Evolutionary conservation across 192 early-diverging fungal species (phyloP).

Genomic region (Chytriomyces sp.): DNA sequence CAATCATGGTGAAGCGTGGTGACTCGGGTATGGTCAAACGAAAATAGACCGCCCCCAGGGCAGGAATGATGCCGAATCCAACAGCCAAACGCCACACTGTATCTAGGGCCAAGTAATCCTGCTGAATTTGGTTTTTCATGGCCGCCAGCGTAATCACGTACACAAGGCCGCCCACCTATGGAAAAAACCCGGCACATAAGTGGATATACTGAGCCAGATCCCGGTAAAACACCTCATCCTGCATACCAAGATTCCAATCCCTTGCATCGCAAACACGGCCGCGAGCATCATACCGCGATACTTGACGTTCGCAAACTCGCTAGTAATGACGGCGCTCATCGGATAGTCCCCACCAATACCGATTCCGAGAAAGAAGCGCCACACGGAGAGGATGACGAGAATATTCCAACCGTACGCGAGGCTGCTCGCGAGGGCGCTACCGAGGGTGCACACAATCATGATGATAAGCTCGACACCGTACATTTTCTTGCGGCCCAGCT

Average conservation of each 20-base stretch:
- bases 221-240: conserved; percentile 85
- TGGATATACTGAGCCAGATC: no score
- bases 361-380: conserved; percentile 91
- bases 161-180: conserved; percentile 75
- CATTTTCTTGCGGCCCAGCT: conserved; percentile 81
- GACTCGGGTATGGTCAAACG: no score
- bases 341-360: no score
- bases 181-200: conserved; percentile 73
- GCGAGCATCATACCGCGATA: conserved; percentile 85
- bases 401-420: conserved; percentile 73
- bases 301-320: conserved; percentile 79
- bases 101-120: conserved; percentile 65
- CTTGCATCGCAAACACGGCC: conserved; percentile 84
- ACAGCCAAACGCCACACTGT: conserved; percentile 89
- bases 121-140: conserved; percentile 68
- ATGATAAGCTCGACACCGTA: conserved; percentile 88
- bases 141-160: conserved; percentile 68
- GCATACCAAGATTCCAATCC: conserved; percentile 96
- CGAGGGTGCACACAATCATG: conserved; percentile 80
- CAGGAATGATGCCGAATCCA: conserved; percentile 82
- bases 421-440: conserved; percentile 70
- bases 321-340: conserved; percentile 87
- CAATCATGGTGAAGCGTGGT: conserved; percentile 83
- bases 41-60: no score
- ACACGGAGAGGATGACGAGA: conserved; percentile 73